Evolutionary conservation across 2,329 filamentous ascomycete species (phyloP), one percentile per base, ranked within the genome.

Genomic region (Coniochaeta prunicola): DNA sequence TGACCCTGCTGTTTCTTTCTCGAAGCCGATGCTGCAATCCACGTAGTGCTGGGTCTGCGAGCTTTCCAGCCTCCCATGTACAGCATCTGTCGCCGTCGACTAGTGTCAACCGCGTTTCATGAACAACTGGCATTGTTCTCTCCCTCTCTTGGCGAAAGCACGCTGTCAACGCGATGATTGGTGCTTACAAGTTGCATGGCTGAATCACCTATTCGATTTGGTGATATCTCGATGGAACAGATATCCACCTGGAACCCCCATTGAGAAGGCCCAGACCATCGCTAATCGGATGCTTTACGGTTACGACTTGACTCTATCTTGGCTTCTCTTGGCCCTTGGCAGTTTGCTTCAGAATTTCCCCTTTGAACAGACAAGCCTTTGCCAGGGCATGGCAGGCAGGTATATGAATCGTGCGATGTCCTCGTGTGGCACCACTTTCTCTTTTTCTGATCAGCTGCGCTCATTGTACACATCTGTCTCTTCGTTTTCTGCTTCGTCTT

Each of bases 401-500:
- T 73, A 74, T 74, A 74, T 72, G 65, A 68, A 58, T 59, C 58
- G 54, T 64, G 62, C 53, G 34, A 26, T 26, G 17, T 6, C 13
- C 48, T 61, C 33, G 45, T n/a, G 26, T 36, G 45, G 42, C 33
- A 59, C 57, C 38, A 45, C 40, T 57, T 57, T 56, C 50, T 50
- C 53, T 57, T 30, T 48, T 42, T 57, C 58, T 53, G 62, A 61
- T 63, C 63, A 74, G 71, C 72, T 73, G 71, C 65, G 72, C 71
- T 74, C 71, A 64, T 64, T 60, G 67, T 59, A 58, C 56, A 38
- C 58, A 50, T 50, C 21, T 58, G 21, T 53, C 28, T 63, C 59
- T 61, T 28, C 57, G 63, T 57, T 48, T 61, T 64, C 64, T 63
- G 48, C 53, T 66, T 66, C 61, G 65, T 64, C 67, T 64, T 64